Evolutionary conservation across 768 basidiomycete genomes (phyloP).

Genomic region (Suillus decipiens): DNA sequence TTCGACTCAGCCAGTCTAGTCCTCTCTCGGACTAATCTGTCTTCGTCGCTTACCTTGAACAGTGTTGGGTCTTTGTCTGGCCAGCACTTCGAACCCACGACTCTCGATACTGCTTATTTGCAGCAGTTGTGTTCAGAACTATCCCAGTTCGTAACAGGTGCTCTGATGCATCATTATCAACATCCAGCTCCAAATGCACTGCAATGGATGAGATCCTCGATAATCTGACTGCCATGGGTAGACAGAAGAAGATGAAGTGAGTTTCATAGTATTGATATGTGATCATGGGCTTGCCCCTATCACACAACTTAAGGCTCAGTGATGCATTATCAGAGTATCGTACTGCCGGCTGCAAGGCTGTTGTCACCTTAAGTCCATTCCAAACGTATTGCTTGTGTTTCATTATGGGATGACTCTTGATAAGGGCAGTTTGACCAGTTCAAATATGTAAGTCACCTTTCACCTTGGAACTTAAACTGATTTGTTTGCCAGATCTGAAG

Average conservation of each 20-base stretch:
- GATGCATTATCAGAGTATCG: background rate
- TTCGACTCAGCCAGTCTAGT: too few relatives aligned
- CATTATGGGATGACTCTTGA: background rate
- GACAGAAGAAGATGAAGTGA: background rate
- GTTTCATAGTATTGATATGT: background rate
- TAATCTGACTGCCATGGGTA: background rate
- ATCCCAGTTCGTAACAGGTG: too few relatives aligned
- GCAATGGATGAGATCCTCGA: background rate
- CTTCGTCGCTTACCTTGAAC: too few relatives aligned
- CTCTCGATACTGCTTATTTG: too few relatives aligned
- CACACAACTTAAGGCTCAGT: background rate
- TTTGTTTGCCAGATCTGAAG: background rate
- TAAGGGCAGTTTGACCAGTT: background rate
- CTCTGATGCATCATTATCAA: background rate
- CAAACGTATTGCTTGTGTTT: background rate
- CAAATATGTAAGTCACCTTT: too few relatives aligned
- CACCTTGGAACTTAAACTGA: background rate
- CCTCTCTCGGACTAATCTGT: too few relatives aligned
- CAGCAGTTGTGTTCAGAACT: too few relatives aligned
- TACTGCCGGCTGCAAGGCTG: background rate
- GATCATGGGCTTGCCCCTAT: background rate
- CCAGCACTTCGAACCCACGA: too few relatives aligned
- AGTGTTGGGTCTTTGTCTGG: too few relatives aligned
- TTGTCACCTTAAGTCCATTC: background rate
- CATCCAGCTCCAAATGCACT: background rate